phyloP scores from a whole-genome alignment of 2,329 filamentous ascomycete species.

The Triangularia setosa region DNA sequence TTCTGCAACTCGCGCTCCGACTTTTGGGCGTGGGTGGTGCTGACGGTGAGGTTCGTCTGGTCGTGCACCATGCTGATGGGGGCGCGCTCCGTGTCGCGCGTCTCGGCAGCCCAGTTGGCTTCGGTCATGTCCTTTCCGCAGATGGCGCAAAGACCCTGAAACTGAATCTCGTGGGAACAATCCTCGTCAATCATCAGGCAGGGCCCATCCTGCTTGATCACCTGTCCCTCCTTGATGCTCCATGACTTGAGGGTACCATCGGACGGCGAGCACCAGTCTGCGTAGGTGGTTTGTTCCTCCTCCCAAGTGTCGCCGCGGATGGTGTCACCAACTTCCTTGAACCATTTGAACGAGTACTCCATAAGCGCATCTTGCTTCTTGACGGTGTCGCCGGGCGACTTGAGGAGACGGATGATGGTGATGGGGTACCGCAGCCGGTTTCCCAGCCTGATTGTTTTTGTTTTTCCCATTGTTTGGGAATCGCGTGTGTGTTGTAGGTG shows the following conservation, averaged over 20 bases:
- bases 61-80: constrained; percentile 95
- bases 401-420: constrained; percentile 81
- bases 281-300: constrained; percentile 65
- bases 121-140: constrained; percentile 97
- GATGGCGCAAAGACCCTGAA: constrained; percentile 81
- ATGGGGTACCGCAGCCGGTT: constrained; percentile 67
- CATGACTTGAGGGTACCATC: constrained; percentile 77
- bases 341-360: constrained; percentile 81
- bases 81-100: constrained; percentile 76
- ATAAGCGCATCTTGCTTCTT: constrained; percentile 74
- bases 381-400: constrained; percentile 69
- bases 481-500: background rate
- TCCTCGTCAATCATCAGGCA: constrained; percentile 81
- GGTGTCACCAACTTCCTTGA: constrained; percentile 69
- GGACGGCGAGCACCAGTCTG: constrained; percentile 76
- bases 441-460: constrained; percentile 26
- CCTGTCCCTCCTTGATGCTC: constrained; percentile 66
- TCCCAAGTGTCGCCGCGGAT: constrained; percentile 57
- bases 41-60: constrained; percentile 82
- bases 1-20: constrained; percentile 84
- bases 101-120: constrained; percentile 77
- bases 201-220: constrained; percentile 54
- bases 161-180: constrained; percentile 88
- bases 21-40: constrained; percentile 71
- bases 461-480: constrained; percentile 24